Base-by-base conservation (phyloP, 768 basidiomycete genomes). In the Crepidotus variabilis region DNA sequence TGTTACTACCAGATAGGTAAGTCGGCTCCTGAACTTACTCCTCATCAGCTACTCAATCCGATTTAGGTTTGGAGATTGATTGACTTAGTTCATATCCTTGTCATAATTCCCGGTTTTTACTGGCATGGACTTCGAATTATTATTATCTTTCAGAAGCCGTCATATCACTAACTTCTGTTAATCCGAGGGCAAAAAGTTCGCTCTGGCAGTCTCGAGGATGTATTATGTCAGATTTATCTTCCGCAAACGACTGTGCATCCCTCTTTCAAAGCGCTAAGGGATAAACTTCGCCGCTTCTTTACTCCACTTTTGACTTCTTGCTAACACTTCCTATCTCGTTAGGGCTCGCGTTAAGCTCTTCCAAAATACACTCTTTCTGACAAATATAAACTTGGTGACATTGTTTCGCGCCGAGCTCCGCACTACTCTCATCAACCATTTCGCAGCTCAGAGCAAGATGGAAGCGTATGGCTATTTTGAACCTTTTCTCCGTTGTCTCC, bases 1-100 rank as follows among this genome's bases (percentile, higher is more conserved):
- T 92, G 39, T 51, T 96, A n/a, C 75, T 95, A 79, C 94, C 95
- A 16, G 95, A 96, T 63, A 78, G 94, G 86, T 93, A 70, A 71
- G 87, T 69, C 20, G 35, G 2, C 18, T 51, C 47, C 21, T 8
- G n/a, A 18, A 18, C 18, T 16, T 28, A 57, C 20, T 34, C 16
- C 22, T 21, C 24, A 9, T 20, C 22, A 36, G 50, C 45, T 22
- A 6, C 39, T 48, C n/a, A 45, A 22, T 36, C 6, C 8, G 39
- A 24, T 52, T 20, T 47, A 64, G 59, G 50, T 61, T 68, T 48
- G 64, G 60, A 52, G 67, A 68, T 55, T 54, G 52, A 28, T 58
- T 22, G 28, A 11, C n/a, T 43, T 13, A 23, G 16, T 23, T 20
- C 18, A 20, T 16, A 18, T 11, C n/a, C 39, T 43, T 20, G 3